Percentiles rank a stretch among this genome's conserved stretches.
Conservation (phyloP, 2,329 filamentous ascomycete species). For the Rhexocercosporidium sp. region DNA sequence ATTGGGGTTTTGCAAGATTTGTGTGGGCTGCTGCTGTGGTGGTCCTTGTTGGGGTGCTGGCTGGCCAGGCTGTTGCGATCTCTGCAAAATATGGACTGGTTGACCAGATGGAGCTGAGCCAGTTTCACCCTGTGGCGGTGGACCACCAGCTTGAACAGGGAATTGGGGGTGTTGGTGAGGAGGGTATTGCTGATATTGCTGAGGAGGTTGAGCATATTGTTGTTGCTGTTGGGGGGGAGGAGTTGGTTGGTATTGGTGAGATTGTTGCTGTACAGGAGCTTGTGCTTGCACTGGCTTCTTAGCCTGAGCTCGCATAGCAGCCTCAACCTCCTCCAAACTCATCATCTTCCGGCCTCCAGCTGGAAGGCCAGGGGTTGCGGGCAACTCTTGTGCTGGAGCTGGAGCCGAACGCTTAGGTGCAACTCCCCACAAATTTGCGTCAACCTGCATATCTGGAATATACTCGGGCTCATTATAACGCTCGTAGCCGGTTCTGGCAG, state of each 20-base stretch:
- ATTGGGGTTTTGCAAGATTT: constrained; percentile 82
- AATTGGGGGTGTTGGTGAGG: constrained; percentile 37
- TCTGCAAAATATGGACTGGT: constrained; percentile 39
- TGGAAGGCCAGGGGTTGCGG: constrained; percentile 42
- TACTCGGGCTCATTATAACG: constrained; percentile 86
- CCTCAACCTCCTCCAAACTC: constrained; percentile 97
- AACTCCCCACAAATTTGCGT: constrained; percentile 90
- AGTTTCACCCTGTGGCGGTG: constrained; percentile 34
- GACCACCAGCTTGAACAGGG: constrained; percentile 30
- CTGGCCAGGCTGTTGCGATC: constrained; percentile 35
- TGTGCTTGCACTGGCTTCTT: constrained; percentile 52
- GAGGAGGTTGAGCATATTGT: constrained; percentile 30
- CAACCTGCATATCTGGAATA: constrained; percentile 88
- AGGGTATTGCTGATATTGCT: constrained; percentile 35
- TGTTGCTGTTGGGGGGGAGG: constrained; percentile 25
- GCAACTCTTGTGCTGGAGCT: constrained; percentile 33
- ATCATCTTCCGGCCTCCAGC: constrained; percentile 74
- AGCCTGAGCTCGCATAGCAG: constrained; percentile 79
- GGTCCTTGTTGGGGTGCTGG: constrained; percentile 50
- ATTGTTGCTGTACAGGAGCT: constrained; percentile 21
- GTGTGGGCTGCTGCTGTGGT: constrained; percentile 63
- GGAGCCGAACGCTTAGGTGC: constrained; percentile 61
- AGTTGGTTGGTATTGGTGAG: constrained; percentile 25
- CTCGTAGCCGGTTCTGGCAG: constrained; percentile 84
- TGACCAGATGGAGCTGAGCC: constrained; percentile 30